Percentiles rank a stretch among this genome's conserved stretches.
Evolutionary conservation across 371 early-diverging fungal genomes (phyloP).

Genomic region (Rhizopus arrhizus): DNA sequence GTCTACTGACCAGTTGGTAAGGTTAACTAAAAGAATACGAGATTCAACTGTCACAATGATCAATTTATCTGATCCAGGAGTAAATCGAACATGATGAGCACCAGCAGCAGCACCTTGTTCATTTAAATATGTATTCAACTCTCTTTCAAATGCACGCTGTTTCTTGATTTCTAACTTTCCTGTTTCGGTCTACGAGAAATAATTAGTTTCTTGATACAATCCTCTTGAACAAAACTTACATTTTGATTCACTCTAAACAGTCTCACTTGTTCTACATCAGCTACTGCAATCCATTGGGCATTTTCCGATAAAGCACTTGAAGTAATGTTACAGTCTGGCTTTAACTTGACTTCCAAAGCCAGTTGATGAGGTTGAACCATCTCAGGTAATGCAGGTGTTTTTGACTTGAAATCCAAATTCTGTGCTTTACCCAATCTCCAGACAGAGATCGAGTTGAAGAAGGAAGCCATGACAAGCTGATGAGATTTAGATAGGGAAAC

Average conservation of each 20-base stretch:
- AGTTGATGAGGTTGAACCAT: slow-evolving; percentile 66
- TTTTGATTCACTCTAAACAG: slow-evolving; percentile 68
- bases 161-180: slow-evolving; percentile 59
- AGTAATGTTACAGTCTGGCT: slow-evolving; percentile 64
- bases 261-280: slow-evolving; percentile 75
- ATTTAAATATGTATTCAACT: slow-evolving; percentile 37
- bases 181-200: slow-evolving; percentile 30
- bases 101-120: slow-evolving; percentile 41
- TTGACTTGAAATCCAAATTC: slow-evolving; percentile 18
- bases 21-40: slow-evolving; percentile 63
- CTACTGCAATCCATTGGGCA: slow-evolving; percentile 83
- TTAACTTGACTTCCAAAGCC: slow-evolving; percentile 65
- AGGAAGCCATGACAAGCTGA: slow-evolving; percentile 63
- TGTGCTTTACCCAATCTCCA: slow-evolving; percentile 77
- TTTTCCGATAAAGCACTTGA: slow-evolving; percentile 81
- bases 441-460: slow-evolving; percentile 66
- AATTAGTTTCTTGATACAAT: background rate
- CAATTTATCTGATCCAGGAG: slow-evolving; percentile 69
- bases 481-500: slow-evolving; percentile 66
- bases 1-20: slow-evolving; percentile 58
- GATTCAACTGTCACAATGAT: slow-evolving; percentile 70
- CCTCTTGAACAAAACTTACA: slow-evolving; percentile 31
- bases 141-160: slow-evolving; percentile 49
- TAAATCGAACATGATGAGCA: slow-evolving; percentile 67
- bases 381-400: slow-evolving; percentile 40